Evolutionary conservation across 495 filamentous ascomycete species (phyloP).

Genomic region (Trichoderma gamsii): DNA sequence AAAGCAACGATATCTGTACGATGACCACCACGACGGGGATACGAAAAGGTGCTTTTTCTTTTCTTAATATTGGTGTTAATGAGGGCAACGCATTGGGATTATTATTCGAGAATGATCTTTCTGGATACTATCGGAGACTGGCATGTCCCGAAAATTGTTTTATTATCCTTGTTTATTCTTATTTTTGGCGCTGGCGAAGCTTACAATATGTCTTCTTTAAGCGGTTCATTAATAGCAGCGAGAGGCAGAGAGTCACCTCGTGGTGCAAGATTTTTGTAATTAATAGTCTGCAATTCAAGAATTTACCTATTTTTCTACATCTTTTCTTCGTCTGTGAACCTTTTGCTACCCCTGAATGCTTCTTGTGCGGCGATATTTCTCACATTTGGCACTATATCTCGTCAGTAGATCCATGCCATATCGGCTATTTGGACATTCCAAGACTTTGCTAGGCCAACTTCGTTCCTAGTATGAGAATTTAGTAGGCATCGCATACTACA

Average conservation of each 20-base stretch:
- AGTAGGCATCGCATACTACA: too few species aligned
- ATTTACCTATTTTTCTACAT: not conserved
- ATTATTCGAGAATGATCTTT: not conserved
- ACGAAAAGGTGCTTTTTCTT: not conserved
- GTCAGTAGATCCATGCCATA: too few species aligned
- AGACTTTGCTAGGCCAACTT: too few species aligned
- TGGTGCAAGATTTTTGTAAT: not conserved
- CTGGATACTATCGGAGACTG: not conserved
- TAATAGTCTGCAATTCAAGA: constrained; percentile 3
- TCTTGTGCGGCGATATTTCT: not conserved
- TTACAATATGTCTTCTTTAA: not conserved
- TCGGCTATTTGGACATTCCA: too few species aligned
- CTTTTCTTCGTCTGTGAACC: not conserved
- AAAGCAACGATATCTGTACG: not conserved
- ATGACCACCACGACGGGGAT: constrained; percentile 1
- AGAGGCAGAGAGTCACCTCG: not conserved
- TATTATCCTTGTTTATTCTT: not conserved
- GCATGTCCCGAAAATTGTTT: not conserved
- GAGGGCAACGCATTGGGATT: not conserved
- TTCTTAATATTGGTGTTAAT: not conserved
- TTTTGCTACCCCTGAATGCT: not conserved
- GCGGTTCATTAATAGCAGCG: not conserved
- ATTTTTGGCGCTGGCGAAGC: not conserved
- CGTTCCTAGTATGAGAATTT: too few species aligned
- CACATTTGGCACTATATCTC: too few species aligned